A percentile compares a stretch with the other conserved stretches of the same genome.
These are phyloP conservation scores for Gossypium davidsonii DNA, from an alignment of 441 rosid genomes.

Conservation along the genomic window DNA sequence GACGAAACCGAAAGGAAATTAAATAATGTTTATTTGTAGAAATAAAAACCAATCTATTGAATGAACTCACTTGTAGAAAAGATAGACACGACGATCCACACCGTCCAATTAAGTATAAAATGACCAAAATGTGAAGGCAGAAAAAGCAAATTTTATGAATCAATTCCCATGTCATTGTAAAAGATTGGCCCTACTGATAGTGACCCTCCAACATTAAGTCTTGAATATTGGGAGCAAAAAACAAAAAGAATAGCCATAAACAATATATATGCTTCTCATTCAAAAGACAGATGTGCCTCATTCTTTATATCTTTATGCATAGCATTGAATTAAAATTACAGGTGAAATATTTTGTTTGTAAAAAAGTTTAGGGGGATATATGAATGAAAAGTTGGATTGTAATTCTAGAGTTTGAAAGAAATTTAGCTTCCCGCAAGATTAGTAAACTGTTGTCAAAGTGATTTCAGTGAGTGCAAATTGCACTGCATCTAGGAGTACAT, in stretches of 20 bases:
- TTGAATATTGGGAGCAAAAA: background rate
- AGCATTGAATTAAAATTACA: no score
- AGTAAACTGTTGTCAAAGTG: no score
- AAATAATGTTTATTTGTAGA: no score
- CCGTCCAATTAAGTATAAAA: conserved; percentile 22
- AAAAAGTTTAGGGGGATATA: no score
- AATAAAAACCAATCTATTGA: no score
- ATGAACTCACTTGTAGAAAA: no score
- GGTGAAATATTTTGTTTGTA: no score
- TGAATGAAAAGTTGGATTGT: no score
- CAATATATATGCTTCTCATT: background rate
- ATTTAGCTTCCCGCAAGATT: no score
- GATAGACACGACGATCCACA: conserved; percentile 19
- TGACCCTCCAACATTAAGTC: conserved; percentile 21
- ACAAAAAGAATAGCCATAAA: background rate
- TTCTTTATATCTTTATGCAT: background rate
- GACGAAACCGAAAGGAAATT: conserved; percentile 25
- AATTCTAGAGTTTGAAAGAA: no score
- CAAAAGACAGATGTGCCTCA: conserved; percentile 6
- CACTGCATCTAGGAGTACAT: background rate
- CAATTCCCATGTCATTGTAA: conserved; percentile 21
- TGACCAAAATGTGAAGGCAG: conserved; percentile 3
- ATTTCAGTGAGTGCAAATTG: no score
- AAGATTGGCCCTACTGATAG: conserved; percentile 20
- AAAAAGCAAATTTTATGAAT: conserved; percentile 21